These are phyloP conservation scores for Aspergillus eucalypticola DNA, from an alignment of 2,329 filamentous ascomycete genomes.

Conservation along the genomic window DNA sequence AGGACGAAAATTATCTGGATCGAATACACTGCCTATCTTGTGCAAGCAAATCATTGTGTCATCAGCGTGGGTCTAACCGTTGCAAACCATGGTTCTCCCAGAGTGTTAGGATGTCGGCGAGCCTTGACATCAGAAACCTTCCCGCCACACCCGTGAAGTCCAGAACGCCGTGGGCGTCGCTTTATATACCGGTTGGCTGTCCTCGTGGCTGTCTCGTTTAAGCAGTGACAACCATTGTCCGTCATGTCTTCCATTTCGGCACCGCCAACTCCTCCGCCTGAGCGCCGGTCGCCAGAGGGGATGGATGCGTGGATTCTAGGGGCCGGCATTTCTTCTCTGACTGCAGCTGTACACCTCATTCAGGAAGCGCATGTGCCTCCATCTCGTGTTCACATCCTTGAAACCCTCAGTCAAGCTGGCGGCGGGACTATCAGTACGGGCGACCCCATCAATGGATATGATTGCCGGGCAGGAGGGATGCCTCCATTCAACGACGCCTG, in stretches of 20 bases:
- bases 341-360: conserved; percentile 40
- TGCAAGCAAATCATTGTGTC: background rate
- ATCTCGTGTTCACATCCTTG: conserved; percentile 37
- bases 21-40: background rate
- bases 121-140: conserved; percentile 4
- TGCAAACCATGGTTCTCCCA: background rate
- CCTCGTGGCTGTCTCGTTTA: background rate
- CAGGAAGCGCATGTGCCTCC: conserved; percentile 37
- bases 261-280: background rate
- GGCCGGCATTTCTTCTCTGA: conserved; percentile 37
- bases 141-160: background rate
- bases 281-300: conserved; percentile 27
- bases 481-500: conserved; percentile 37
- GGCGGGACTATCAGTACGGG: conserved; percentile 33
- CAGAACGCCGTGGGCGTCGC: background rate
- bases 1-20: background rate
- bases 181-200: background rate
- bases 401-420: conserved; percentile 32
- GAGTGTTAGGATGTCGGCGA: background rate
- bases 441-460: conserved; percentile 36
- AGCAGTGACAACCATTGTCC: too few relatives aligned
- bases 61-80: background rate
- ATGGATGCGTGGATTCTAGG: conserved; percentile 39
- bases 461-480: conserved; percentile 39
- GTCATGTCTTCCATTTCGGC: background rate